Evolutionary conservation across 495 filamentous ascomycete genomes (phyloP), one percentile per base, ranked within the genome.

Genomic region (Aspergillus ellipticus): DNA sequence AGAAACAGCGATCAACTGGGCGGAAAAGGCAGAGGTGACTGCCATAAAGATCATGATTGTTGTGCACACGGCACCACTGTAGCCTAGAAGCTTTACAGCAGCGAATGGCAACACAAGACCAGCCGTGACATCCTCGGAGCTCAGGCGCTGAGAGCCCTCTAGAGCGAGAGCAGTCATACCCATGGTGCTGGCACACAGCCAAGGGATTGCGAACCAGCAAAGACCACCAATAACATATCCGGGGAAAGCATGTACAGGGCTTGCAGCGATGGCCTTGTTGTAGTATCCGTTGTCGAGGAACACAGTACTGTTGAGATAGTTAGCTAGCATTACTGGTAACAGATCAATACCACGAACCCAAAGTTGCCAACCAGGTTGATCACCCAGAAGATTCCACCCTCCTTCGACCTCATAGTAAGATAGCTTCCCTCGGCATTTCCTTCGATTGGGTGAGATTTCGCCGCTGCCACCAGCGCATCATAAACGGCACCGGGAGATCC

Each of bases 31-130:
- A 10, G 85, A 89, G 2, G 93, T 97, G 42, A 97, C 92, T 16
- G 93, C 93, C 89, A 97, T 96, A 78, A 97, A 97, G 51, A 97
- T 84, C 53, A 97, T 85, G 13, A 97, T 74, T 0, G 95, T 81
- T 0, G 90, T 90, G 22, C 84, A 89, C 21, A 85, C 86, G 3
- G 93, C 93, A 29, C 93, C 93, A 9, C 92, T 92, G 63, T 87
- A 89, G 3, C 93, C 93, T 20, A 96, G 80, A 4, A 97, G 69
- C n/a, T 92, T 89, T 49, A 96, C 89, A 2, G 93, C 87, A 2
- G 91, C 93, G 53, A 90, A 89, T 0, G 93, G 93, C 0, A 97
- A 79, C 19, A 96, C 92, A 2, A 97, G 78, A 17, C 93, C 93
- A 5, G 93, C 90, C 20, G 79, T 86, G 1, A 97, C 90, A 58